Conservation (phyloP, 2,329 filamentous ascomycete species). For the Phyllosticta paracitricarpa region DNA sequence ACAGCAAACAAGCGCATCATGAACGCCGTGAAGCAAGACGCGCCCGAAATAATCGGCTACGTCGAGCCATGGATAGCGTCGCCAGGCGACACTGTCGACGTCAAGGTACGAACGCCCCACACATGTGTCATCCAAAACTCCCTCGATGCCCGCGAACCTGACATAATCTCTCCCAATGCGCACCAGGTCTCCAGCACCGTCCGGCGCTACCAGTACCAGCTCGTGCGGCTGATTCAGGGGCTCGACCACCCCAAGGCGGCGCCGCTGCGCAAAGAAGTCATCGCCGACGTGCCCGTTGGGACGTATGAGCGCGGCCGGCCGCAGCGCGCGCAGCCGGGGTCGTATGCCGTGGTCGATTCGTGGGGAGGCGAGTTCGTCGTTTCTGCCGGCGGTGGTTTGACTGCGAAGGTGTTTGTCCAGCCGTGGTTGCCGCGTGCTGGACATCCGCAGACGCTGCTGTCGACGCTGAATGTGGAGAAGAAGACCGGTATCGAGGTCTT, state of each 20-base stretch:
- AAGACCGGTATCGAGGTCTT: background rate
- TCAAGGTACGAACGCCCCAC: slow-evolving; percentile 13
- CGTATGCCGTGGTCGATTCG: slow-evolving; percentile 6
- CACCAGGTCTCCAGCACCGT: background rate
- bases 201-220: slow-evolving; percentile 6
- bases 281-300: slow-evolving; percentile 8
- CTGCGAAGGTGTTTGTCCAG: background rate
- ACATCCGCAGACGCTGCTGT: background rate
- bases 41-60: slow-evolving; percentile 15
- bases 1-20: background rate
- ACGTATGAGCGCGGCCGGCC: slow-evolving; percentile 5
- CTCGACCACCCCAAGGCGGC: slow-evolving; percentile 12
- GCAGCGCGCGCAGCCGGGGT: slow-evolving; percentile 11
- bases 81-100: slow-evolving; percentile 15
- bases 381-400: background rate
- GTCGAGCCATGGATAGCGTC: slow-evolving; percentile 16
- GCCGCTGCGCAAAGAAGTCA: slow-evolving; percentile 8
- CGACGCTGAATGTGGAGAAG: slow-evolving; percentile 10
- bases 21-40: background rate
- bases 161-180: background rate
- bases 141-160: background rate
- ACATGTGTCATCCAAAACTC: too few species aligned
- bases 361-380: slow-evolving; percentile 9
- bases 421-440: background rate
- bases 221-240: slow-evolving; percentile 11